Conservation (phyloP, 306 rosid genomes). For the Prunus dulcis region DNA sequence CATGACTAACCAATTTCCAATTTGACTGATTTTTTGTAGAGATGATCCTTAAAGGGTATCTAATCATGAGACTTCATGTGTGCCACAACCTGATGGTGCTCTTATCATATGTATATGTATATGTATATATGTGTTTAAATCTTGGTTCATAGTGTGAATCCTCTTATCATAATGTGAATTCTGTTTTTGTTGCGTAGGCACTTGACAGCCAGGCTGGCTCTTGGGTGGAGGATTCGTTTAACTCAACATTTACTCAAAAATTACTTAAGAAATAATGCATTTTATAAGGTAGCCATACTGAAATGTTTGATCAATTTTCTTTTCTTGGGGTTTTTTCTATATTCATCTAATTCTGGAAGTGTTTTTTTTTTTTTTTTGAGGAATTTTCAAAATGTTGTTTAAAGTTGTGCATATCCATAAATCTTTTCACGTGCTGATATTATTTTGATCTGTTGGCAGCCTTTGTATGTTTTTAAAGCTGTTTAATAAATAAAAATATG, state of each 20-base stretch:
- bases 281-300: constrained; percentile 72
- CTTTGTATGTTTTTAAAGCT: constrained; percentile 8
- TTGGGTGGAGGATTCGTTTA: constrained; percentile 96
- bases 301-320: constrained; percentile 4
- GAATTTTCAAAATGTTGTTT: background rate
- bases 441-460: background rate
- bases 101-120: background rate
- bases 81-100: background rate
- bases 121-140: background rate
- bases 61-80: background rate
- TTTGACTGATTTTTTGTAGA: background rate
- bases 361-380: background rate
- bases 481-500: background rate
- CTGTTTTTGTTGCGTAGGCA: constrained; percentile 52
- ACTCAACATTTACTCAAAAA: constrained; percentile 81
- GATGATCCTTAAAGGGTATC: background rate
- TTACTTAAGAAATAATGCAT: constrained; percentile 85
- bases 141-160: background rate
- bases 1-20: background rate
- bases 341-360: background rate
- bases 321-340: background rate
- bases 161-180: background rate
- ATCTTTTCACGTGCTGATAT: background rate
- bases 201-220: constrained; percentile 85
- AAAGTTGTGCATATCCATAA: background rate